Evolutionary conservation across 768 basidiomycete genomes (phyloP), one percentile per base, ranked within the genome.

Genomic region (Cyclocybe aegerita): DNA sequence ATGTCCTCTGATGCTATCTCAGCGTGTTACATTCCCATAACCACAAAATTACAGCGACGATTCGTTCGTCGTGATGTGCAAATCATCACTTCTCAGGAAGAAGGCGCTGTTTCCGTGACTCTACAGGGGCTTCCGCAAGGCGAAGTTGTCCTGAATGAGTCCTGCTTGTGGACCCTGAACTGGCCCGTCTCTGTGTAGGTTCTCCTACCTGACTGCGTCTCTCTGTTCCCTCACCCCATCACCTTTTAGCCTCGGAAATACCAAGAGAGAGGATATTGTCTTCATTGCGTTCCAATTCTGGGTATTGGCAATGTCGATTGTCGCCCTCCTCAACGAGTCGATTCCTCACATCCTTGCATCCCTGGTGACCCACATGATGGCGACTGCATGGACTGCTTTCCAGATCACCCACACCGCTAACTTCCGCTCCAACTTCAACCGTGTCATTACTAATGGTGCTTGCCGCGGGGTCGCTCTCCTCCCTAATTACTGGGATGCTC

Each of bases 261-360:
- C 87, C 29, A 80, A 87, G 63, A 83, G 89, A 23, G 88, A 90
- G 60, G 90, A 92, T 63, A 68, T 88, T 51, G 78, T 85, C 9
- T 90, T 90, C 66, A 82, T 91, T 36, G 75, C 77, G 5, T 92
- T 90, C 70, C 87, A 91, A 57, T 69, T 88, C 48, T 92, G 90
- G 89, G 82, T 89, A 5, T 70, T 90, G 11, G 86, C 84, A 30
- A 86, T 90, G 83, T 88, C 87, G 9, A 49, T 85, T 29, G 84
- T 88, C 39, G 88, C 88, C 14, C 62, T 80, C 30, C 61, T 79
- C 50, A 90, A 90, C 65, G 88, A 91, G 68, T 90, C 88, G 2
- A 88, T 90, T 52, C 90, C 90, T 2, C 90, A 91, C 54, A 83
- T 83, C 66, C 75, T 88, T 38, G 89, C 89, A 0, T 79, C 86